Percentiles rank a stretch among this genome's conserved stretches.
Conservation (phyloP, 1,139 yeast species). For the Trichomonascaceae sp. region DNA sequence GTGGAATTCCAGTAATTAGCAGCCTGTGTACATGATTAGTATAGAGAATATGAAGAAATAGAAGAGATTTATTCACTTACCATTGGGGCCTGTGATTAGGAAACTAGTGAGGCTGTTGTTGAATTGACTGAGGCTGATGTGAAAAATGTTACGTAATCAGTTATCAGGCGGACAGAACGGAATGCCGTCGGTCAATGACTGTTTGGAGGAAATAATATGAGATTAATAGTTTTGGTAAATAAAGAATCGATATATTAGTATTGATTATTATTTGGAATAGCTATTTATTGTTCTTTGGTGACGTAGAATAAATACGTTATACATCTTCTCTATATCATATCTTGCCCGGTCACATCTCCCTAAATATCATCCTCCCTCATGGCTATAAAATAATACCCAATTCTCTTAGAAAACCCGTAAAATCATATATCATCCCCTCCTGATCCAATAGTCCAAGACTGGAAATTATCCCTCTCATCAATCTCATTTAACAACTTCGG, state of each 20-base stretch:
- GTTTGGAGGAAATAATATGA: no score
- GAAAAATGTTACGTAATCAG: background rate
- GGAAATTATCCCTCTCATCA: slow-evolving; percentile 20
- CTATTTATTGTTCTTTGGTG: no score
- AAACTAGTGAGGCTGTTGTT: background rate
- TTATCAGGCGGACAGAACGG: background rate
- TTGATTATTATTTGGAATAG: no score
- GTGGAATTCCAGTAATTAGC: slow-evolving; percentile 68
- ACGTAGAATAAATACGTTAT: background rate
- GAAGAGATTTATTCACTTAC: background rate
- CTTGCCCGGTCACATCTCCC: background rate
- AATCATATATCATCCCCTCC: slow-evolving; percentile 2
- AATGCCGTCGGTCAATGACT: no score
- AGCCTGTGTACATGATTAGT: slow-evolving; percentile 24
- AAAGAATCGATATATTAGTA: no score
- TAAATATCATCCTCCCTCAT: no score
- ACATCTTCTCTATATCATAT: background rate
- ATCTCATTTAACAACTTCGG: slow-evolving; percentile 15
- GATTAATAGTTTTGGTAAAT: no score
- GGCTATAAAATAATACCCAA: no score
- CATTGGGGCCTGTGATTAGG: background rate
- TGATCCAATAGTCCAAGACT: slow-evolving; percentile 16
- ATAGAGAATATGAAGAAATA: background rate
- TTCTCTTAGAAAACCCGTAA: no score
- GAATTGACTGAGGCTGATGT: background rate